These are phyloP conservation scores for Tolypocladium tropicale DNA, from an alignment of 2,329 filamentous ascomycete species.

Conservation along the genomic window DNA sequence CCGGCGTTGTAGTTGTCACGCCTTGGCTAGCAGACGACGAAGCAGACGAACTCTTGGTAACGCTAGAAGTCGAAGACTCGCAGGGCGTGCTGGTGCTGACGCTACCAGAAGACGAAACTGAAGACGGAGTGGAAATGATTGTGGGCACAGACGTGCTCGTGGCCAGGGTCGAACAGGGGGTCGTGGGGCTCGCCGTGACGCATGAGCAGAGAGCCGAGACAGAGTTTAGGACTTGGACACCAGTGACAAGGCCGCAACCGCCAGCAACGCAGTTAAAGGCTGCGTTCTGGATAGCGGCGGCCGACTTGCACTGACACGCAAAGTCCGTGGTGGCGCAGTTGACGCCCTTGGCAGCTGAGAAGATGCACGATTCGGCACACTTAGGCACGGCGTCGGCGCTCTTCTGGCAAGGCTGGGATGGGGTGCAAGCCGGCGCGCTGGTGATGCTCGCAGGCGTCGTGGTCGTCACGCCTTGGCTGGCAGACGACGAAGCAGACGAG, in stretches of 20 bases:
- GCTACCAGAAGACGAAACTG: background rate
- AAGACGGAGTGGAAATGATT: too few relatives aligned
- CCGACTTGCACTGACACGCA: slow-evolving; percentile 14
- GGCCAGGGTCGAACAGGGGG: slow-evolving; percentile 6
- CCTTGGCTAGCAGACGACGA: too few relatives aligned
- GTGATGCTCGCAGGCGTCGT: too few relatives aligned
- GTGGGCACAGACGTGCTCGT: background rate
- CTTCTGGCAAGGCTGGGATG: slow-evolving; percentile 16
- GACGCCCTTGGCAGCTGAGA: slow-evolving; percentile 12
- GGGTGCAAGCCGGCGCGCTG: too few relatives aligned
- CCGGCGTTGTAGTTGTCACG: too few relatives aligned
- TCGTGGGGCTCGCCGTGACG: slow-evolving; percentile 13
- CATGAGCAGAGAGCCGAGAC: slow-evolving; percentile 13
- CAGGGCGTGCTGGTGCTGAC: too few relatives aligned
- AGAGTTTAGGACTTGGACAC: slow-evolving; percentile 7
- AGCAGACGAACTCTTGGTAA: too few relatives aligned
- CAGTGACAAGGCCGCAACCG: slow-evolving; percentile 9
- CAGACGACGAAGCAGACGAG: too few relatives aligned
- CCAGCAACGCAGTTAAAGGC: slow-evolving; percentile 11
- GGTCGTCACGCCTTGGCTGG: too few relatives aligned
- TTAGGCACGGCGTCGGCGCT: slow-evolving; percentile 12
- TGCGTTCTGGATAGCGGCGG: slow-evolving; percentile 10
- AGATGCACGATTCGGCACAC: slow-evolving; percentile 15
- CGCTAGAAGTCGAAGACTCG: too few relatives aligned
- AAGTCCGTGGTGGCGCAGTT: slow-evolving; percentile 12